Evolutionary conservation across 1,139 yeast species (phyloP), one percentile per base, ranked within the genome.

Genomic region (Petasospora fabianii): DNA sequence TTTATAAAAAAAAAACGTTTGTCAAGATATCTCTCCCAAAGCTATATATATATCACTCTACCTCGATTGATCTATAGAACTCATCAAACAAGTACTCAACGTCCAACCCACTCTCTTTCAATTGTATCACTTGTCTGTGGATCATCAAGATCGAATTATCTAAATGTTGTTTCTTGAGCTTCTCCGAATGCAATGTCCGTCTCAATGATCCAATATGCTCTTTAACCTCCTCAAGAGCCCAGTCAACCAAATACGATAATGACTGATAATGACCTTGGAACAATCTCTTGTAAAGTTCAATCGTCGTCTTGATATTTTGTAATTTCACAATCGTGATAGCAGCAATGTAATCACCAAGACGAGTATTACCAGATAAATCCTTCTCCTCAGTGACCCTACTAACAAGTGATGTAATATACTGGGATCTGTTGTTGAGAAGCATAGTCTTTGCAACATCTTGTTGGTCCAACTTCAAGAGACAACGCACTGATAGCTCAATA

Each of bases 181-280:
- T 70, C 10, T 86, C 77, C 15, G 84, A 87, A 47, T 78, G 69
- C 27, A 87, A 64, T 53, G 84, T 92, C 43, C 84, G 75, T 35
- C 80, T 76, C 51, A 87, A 73, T 17, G 79, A 64, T 14, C 64
- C 64, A 26, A 80, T 77, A 52, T 84, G 81, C 38, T 68, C 68
- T 37, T 77, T 74, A 26, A 85, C 77, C 55, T 83, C 86, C 2
- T 71, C 73, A 40, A 76, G 73, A 32, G 85, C 78, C 96, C 96
- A 87, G 35, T 73, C 71, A 2, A 77, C 77, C 5, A 80, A 64
- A 47, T 61, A 66, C 53, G 67, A 67, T 39, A 64, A 48, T 35
- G 46, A 42, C 22, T 41, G 32, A 31, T 41, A 56, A 9, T 60
- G 51, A 9, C 60, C 60, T 11, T 61, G 56, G 50, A 75, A 80